phyloP scores from a whole-genome alignment of 1,284 basidiomycete species.

The Macrocystidia cucumis region DNA sequence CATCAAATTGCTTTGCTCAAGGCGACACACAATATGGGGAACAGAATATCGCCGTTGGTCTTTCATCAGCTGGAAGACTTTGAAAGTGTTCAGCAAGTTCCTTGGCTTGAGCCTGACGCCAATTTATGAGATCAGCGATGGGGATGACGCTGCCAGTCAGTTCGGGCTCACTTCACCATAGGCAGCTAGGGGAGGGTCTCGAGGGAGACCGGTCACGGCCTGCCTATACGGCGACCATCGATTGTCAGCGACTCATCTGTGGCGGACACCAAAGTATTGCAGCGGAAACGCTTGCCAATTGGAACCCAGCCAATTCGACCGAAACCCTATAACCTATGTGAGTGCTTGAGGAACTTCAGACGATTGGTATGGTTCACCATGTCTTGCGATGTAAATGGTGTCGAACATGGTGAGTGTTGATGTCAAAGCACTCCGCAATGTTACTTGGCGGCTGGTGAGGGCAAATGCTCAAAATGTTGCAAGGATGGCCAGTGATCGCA shows the following conservation, averaged over 20 bases:
- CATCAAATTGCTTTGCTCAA: too few species aligned
- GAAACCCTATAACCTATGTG: slow-evolving; percentile 44
- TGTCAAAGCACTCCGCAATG: too few species aligned
- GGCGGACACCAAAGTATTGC: slow-evolving; percentile 1
- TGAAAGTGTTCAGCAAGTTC: slow-evolving; percentile 63
- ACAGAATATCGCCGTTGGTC: slow-evolving; percentile 73
- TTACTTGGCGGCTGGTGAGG: too few species aligned
- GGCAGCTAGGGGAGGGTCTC: slow-evolving; percentile 74
- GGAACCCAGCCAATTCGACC: slow-evolving; percentile 63
- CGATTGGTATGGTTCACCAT: slow-evolving; percentile 39
- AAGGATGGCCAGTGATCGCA: too few species aligned
- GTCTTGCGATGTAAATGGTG: slow-evolving; percentile 74
- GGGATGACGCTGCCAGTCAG: neutral
- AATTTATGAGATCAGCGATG: slow-evolving; percentile 1
- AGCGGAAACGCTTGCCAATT: slow-evolving; percentile 41
- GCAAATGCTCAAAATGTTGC: too few species aligned
- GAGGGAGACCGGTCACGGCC: slow-evolving; percentile 61
- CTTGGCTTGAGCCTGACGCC: slow-evolving; percentile 67
- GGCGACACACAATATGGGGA: slow-evolving; percentile 66
- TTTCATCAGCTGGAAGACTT: slow-evolving; percentile 55
- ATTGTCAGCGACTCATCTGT: slow-evolving; percentile 3
- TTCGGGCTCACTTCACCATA: slow-evolving; percentile 50
- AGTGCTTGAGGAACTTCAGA: slow-evolving; percentile 1
- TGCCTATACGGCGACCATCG: slow-evolving; percentile 33
- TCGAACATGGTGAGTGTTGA: slow-evolving; percentile 38